A percentile compares a stretch with the other conserved stretches of the same genome.
These are phyloP conservation scores for Fraxinus pennsylvanica DNA, from an alignment of 257 asterid species.

Conservation along the genomic window DNA sequence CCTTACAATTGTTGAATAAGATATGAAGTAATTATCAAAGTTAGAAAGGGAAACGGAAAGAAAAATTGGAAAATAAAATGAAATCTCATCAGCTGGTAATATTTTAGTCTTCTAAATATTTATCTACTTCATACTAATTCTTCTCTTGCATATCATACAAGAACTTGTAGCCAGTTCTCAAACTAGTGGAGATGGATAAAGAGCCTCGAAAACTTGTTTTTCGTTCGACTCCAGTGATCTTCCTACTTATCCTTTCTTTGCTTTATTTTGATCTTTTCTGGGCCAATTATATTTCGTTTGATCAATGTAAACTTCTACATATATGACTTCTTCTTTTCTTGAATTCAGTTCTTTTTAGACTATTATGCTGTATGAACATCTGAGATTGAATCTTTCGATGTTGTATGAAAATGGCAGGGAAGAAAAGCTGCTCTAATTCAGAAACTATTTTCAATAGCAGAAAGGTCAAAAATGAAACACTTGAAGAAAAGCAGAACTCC, in stretches of 20 bases:
- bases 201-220: conserved; percentile 29
- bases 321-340: background rate
- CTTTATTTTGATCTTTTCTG: conserved; percentile 33
- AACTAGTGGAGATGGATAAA: conserved; percentile 28
- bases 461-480: conserved; percentile 4
- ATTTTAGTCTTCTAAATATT: background rate
- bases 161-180: background rate
- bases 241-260: conserved; percentile 38
- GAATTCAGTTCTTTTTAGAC: background rate
- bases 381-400: background rate
- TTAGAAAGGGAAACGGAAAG: background rate
- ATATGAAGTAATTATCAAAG: background rate
- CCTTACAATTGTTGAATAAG: conserved; percentile 8
- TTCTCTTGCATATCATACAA: conserved; percentile 13
- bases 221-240: conserved; percentile 36
- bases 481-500: conserved; percentile 22
- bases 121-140: background rate
- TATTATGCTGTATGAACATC: background rate
- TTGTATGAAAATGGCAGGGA: conserved; percentile 28
- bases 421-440: conserved; percentile 20
- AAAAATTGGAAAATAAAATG: conserved; percentile 9
- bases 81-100: conserved; percentile 22
- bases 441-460: conserved; percentile 1
- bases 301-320: conserved; percentile 27
- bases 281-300: conserved; percentile 22